Evolutionary conservation across 169 alveolate genomes (phyloP).

Genomic region (Eimeria sp.): DNA sequence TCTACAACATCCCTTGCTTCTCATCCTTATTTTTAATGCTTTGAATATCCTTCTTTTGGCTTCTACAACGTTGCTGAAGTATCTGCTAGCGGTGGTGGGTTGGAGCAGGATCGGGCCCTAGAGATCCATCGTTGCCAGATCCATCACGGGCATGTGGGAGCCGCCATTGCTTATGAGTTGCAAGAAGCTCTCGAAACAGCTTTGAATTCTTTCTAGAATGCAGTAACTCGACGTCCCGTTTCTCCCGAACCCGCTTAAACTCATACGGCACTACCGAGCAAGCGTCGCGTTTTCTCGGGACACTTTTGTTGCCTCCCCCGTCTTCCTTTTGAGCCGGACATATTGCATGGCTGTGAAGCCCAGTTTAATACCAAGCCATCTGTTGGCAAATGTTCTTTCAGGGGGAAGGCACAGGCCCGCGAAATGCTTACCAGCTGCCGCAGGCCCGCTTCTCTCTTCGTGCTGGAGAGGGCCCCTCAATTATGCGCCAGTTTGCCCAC

Average conservation of each 20-base stretch:
- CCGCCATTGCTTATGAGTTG: neutral
- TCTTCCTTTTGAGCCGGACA: neutral
- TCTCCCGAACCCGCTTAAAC: neutral
- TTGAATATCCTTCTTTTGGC: neutral
- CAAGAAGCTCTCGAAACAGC: neutral
- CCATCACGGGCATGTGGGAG: neutral
- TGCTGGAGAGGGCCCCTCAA: slow-evolving; percentile 5
- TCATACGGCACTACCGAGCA: neutral
- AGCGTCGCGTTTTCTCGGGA: neutral
- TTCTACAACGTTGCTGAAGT: neutral
- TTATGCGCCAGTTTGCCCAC: slow-evolving; percentile 28
- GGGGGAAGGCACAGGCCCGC: slow-evolving; percentile 59
- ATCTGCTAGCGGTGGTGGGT: neutral
- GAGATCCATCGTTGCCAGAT: neutral
- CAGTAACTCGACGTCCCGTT: neutral
- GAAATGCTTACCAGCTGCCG: slow-evolving; percentile 40
- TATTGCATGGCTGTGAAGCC: neutral
- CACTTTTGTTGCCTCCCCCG: neutral
- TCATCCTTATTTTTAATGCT: neutral
- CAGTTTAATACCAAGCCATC: too few relatives aligned
- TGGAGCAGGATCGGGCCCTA: slow-evolving; percentile 8
- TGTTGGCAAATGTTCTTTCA: slow-evolving; percentile 28
- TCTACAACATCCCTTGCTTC: neutral
- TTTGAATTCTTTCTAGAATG: neutral
- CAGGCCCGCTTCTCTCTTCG: slow-evolving; percentile 70